phyloP scores from a whole-genome alignment of 305 asterid species.

The Solanum chacoense region DNA sequence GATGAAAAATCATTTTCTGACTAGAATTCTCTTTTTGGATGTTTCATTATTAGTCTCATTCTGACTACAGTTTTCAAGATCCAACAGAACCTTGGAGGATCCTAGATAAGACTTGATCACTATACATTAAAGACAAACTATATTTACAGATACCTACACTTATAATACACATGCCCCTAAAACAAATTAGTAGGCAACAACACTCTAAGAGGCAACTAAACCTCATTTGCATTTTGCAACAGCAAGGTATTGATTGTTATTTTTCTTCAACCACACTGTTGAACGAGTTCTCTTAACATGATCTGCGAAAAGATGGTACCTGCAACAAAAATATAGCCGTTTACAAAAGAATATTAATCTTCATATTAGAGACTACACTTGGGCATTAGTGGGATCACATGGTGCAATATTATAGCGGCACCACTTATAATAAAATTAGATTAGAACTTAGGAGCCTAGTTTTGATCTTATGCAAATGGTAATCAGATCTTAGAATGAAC shows the following conservation, averaged over 20 bases:
- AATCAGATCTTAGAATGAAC: background rate
- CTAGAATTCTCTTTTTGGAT: background rate
- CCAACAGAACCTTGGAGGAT: background rate
- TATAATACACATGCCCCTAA: background rate
- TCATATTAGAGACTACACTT: background rate
- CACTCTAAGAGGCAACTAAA: background rate
- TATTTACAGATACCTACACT: background rate
- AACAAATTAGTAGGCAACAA: background rate
- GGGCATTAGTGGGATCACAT: background rate
- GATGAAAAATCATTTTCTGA: background rate
- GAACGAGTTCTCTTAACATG: constrained; percentile 68
- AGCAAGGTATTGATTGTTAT: constrained; percentile 23
- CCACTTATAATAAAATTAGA: background rate
- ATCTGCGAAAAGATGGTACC: constrained; percentile 67
- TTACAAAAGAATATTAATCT: background rate
- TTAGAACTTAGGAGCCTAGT: background rate
- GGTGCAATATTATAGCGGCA: background rate
- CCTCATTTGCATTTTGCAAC: constrained; percentile 19
- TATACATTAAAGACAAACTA: background rate
- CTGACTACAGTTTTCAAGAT: background rate
- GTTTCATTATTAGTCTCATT: background rate
- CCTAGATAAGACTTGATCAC: background rate
- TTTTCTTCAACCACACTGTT: constrained; percentile 57
- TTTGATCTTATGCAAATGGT: background rate
- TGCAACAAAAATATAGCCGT: constrained; percentile 13